Base-by-base conservation (phyloP, 352 stramenopile genomes). In the Phytophthora uliginosa region DNA sequence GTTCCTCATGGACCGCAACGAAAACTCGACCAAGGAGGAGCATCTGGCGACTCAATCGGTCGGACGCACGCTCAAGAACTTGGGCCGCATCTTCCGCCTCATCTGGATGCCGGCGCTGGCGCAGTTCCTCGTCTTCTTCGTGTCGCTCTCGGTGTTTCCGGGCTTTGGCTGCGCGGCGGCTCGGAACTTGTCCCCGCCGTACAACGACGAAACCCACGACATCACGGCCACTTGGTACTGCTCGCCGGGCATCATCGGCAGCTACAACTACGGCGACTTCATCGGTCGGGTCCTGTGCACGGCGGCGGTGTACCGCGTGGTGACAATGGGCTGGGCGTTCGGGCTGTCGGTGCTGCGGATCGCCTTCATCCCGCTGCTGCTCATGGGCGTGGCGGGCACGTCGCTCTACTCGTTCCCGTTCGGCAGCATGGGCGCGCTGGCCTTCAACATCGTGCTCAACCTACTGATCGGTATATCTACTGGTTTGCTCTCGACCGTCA, bases 201-300 rank as follows among this genome's bases (percentile, higher is more conserved):
- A 79, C 61, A 74, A 28, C 10, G 26, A 71, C n/a, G 66, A 67
- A 33, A 28, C 28, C 13, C 61, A 82, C 36, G 24, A 17, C 15
- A 34, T 82, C 38, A 79, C 69, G 3, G 33, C 26, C 7, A 66
- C 63, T 4, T 92, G 84, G 85, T 90, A 86, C 56, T 83, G 68
- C 70, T 77, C 80, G 7, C 82, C 83, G 1, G 85, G 83, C 17
- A 84, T 90, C 63, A 81, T 91, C 38, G 83, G 71, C 22, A 77
- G 63, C 57, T 92, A 85, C 81, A 90, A 89, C 76, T 89, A 85
- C 73, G 84, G 84, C 17, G 83, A 92, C 54, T 88, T 88, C 57
- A 67, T 91, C 52, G 86, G 81, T 22, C 79, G 84, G 12, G 63
- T 92, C 52, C 38, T 90, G 50, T 88, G 61, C 42, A 81, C 71